phyloP scores from a whole-genome alignment of 768 basidiomycete genomes.

The Termitomyces sp. region DNA sequence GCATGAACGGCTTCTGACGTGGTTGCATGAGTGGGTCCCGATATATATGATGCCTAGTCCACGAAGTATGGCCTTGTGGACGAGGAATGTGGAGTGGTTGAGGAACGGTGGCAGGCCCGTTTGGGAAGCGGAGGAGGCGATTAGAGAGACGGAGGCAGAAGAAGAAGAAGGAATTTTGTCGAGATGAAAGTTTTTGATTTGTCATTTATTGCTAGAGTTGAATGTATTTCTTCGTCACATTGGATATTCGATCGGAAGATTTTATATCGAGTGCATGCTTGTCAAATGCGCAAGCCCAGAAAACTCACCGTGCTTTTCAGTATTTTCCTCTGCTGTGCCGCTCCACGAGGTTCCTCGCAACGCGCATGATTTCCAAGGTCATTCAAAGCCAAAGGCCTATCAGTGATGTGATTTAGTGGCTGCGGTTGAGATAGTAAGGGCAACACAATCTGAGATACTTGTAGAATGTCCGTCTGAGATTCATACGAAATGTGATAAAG shows the following conservation, averaged over 20 bases:
- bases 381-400: no score
- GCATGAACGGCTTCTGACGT: conserved; percentile 43
- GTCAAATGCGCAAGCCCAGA: no score
- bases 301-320: no score
- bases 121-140: conserved; percentile 7
- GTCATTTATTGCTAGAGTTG: not conserved
- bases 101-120: conserved; percentile 5
- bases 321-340: no score
- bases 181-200: conserved; percentile 17
- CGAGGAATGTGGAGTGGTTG: conserved; percentile 11
- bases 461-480: no score
- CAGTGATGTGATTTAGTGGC: no score
- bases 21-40: conserved; percentile 62
- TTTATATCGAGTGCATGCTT: no score
- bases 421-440: no score
- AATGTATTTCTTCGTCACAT: not conserved
- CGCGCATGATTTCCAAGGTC: no score
- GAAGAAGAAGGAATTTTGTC: not conserved
- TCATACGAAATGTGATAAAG: no score
- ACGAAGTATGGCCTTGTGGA: conserved; percentile 31
- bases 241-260: not conserved
- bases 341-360: no score
- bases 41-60: conserved; percentile 40
- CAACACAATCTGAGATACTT: no score
- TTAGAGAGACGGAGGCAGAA: conserved; percentile 1